A percentile compares a stretch with the other conserved stretches of the same genome.
Conservation (phyloP, 1,284 basidiomycete species). For the Ceraceosorus bombacis region DNA sequence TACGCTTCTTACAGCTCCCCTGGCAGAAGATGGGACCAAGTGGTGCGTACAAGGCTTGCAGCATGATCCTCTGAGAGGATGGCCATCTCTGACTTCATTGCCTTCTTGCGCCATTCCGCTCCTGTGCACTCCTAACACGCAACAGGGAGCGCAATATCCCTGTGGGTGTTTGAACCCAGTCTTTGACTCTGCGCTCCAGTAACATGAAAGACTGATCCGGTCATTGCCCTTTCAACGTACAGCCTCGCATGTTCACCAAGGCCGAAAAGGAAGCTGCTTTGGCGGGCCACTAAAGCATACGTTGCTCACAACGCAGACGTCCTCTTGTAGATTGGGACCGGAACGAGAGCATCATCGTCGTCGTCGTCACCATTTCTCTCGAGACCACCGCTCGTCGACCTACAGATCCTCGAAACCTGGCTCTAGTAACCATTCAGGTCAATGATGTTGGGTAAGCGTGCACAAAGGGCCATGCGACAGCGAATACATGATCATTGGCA, state of each 20-base stretch:
- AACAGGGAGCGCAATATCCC: slow-evolving; percentile 33
- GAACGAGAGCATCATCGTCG: too few relatives aligned
- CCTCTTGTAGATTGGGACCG: not conserved
- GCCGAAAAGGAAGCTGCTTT: slow-evolving; percentile 46
- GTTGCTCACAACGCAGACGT: not conserved
- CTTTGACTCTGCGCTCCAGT: slow-evolving; percentile 2
- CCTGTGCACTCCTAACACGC: not conserved
- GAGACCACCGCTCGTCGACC: too few relatives aligned
- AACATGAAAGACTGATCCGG: slow-evolving; percentile 25
- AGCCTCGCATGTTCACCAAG: slow-evolving; percentile 43
- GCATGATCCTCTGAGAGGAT: not conserved
- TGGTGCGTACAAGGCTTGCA: slow-evolving; percentile 22
- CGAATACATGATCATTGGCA: too few relatives aligned
- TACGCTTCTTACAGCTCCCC: slow-evolving; percentile 24
- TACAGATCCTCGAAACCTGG: too few relatives aligned
- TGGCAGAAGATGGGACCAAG: slow-evolving; percentile 47
- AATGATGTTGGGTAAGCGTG: too few relatives aligned
- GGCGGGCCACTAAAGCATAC: slow-evolving; percentile 7
- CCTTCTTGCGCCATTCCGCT: too few relatives aligned
- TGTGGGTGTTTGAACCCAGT: slow-evolving; percentile 13
- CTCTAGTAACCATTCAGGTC: too few relatives aligned
- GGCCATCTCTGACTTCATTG: not conserved
- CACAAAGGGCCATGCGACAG: too few relatives aligned
- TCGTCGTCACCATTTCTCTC: too few relatives aligned
- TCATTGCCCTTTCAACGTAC: not conserved